A percentile compares a stretch with the other conserved stretches of the same genome.
Conservation (phyloP, 1,284 basidiomycete genomes). For the Ceratobasidium sp. region DNA sequence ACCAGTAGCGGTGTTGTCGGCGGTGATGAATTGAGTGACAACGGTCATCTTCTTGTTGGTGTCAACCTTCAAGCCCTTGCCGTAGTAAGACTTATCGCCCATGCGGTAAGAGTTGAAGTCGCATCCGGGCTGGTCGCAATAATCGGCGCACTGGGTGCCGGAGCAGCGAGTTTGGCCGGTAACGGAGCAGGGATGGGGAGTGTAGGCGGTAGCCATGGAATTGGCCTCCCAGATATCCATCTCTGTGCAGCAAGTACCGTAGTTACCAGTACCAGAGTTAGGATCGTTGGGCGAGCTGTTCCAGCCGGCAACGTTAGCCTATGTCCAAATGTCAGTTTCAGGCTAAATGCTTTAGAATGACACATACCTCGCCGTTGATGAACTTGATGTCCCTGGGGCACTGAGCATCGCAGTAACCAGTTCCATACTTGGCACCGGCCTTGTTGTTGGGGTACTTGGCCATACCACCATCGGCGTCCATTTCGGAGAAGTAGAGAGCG, state of each 20-base stretch:
- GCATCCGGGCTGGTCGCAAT: constrained; percentile 57
- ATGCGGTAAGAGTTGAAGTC: constrained; percentile 65
- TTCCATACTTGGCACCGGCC: constrained; percentile 36
- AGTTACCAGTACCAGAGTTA: constrained; percentile 40
- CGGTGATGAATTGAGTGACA: constrained; percentile 63
- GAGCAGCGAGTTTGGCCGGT: constrained; percentile 38
- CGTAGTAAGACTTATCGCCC: constrained; percentile 59
- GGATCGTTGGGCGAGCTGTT: constrained; percentile 24
- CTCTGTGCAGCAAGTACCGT: constrained; percentile 41
- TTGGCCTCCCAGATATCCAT: constrained; percentile 52
- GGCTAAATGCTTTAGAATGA: not conserved
- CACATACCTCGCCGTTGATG: constrained; percentile 39
- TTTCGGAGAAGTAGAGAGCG: constrained; percentile 59
- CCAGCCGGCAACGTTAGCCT: constrained; percentile 39
- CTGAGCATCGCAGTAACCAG: constrained; percentile 38
- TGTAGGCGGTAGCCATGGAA: constrained; percentile 56
- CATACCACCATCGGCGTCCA: constrained; percentile 64
- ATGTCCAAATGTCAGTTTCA: not conserved
- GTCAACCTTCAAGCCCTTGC: constrained; percentile 56
- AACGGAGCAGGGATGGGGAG: constrained; percentile 47
- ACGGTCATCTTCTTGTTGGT: constrained; percentile 59
- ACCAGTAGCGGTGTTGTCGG: constrained; percentile 55
- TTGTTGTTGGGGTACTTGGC: constrained; percentile 58
- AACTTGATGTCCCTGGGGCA: constrained; percentile 38
- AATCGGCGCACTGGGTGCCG: constrained; percentile 43